Evolutionary conservation across 1,284 basidiomycete species (phyloP), one percentile per base, ranked within the genome.

Genomic region (Cystobasidiaceae sp.): DNA sequence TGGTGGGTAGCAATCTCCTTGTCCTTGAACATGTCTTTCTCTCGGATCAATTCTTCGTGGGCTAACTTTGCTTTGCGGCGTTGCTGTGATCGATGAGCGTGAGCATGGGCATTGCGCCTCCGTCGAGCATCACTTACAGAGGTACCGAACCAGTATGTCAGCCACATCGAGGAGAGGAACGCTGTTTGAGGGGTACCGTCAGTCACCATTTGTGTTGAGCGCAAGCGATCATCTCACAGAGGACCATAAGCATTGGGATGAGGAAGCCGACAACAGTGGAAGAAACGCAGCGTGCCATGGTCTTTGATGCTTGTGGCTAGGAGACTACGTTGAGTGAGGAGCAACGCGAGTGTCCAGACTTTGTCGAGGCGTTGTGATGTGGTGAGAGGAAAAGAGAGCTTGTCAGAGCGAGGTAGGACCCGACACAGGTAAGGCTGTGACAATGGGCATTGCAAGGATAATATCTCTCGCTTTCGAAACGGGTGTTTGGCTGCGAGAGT

Each of bases 1-100:
- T 56, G 51, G 28, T 39, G 39, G 28, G 61, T 46, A 25, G 28
- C 28, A 23, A 64, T 64, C 45, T 64, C 61, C 30, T 39, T 39
- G 23, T 64, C 61, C 44, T 56, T 64, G 37, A 64, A 64, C 3
- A 52, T 52, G 27, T 64, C 61, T 28, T 64, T 64, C 44, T 64
- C 61, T 56, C 61, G 51, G 4, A 50, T 25, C 21, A 64, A 43
- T 1, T 9, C n/a, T 27, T 64, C 61, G 17, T 64, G 61, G 9
- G 52, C 43, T 25, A 39, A 30, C 61, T 64, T 64, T n/a, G 51
- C 48, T 33, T 64, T 64, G 6, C 61, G 51, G 9, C 61, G 61
- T 23, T 43, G 25, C 61, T 64, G 50, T 23, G 28, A 34, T 2
- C 19, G 8, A 28, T 37, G 19, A 48, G 30, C 43, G 27, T n/a